Evolutionary conservation across 352 stramenopile genomes (phyloP).

Genomic region (Globisporangium spiculum): DNA sequence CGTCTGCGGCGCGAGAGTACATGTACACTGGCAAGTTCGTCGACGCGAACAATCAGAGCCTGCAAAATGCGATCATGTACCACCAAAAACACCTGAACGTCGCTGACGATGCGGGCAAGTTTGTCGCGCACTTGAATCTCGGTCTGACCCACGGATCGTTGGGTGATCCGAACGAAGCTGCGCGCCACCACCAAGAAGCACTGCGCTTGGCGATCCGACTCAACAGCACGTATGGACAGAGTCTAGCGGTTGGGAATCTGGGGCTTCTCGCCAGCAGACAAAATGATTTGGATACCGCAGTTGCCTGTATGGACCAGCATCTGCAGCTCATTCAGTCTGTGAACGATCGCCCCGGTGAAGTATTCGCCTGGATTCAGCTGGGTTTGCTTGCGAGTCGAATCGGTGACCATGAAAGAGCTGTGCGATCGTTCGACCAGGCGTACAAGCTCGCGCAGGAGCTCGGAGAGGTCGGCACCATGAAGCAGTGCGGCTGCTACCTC

Average conservation of each 20-base stretch:
- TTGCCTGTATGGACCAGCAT: constrained; percentile 88
- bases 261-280: constrained; percentile 83
- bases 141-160: constrained; percentile 77
- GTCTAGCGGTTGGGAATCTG: constrained; percentile 85
- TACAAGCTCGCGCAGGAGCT: constrained; percentile 74
- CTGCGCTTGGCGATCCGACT: constrained; percentile 82
- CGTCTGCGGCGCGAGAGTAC: constrained; percentile 52
- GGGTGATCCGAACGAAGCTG: constrained; percentile 59
- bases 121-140: constrained; percentile 86
- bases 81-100: constrained; percentile 78
- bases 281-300: constrained; percentile 71
- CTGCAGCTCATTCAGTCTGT: constrained; percentile 87
- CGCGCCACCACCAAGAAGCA: constrained; percentile 84
- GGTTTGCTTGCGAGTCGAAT: constrained; percentile 64
- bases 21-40: constrained; percentile 78
- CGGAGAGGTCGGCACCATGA: constrained; percentile 57
- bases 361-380: constrained; percentile 86
- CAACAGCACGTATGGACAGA: constrained; percentile 84
- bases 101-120: constrained; percentile 82
- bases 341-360: constrained; percentile 68
- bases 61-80: constrained; percentile 56
- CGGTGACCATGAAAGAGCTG: constrained; percentile 59
- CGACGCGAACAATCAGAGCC: constrained; percentile 36
- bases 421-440: constrained; percentile 75
- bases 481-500: constrained; percentile 83